These are phyloP conservation scores for Theileria annulata DNA, from an alignment of 169 alveolate species.

Conservation along the genomic window DNA sequence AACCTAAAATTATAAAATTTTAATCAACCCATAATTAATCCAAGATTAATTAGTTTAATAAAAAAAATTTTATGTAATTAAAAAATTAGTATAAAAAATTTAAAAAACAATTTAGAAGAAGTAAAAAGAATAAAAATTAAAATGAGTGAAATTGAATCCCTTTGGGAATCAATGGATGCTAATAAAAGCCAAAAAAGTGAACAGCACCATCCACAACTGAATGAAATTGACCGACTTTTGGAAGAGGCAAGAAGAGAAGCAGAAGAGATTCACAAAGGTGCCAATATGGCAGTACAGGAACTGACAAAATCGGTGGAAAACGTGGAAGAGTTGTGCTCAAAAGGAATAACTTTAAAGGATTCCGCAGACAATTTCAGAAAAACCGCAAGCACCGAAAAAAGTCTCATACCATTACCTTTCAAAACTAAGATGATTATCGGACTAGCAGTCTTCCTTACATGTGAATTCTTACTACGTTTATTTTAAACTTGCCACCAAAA, in stretches of 20 bases:
- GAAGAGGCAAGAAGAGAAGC: slow-evolving; percentile 66
- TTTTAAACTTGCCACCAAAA: background rate
- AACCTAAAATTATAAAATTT: background rate
- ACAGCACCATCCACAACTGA: slow-evolving; percentile 1
- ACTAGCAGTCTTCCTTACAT: slow-evolving; percentile 22
- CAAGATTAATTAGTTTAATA: background rate
- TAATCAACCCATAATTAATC: background rate
- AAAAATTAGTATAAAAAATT: background rate
- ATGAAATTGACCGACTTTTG: slow-evolving; percentile 45
- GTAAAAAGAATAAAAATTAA: slow-evolving; percentile 46
- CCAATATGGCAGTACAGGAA: slow-evolving; percentile 58
- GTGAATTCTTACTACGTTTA: background rate
- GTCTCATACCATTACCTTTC: slow-evolving; percentile 18
- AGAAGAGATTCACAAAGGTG: slow-evolving; percentile 60
- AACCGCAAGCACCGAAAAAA: slow-evolving; percentile 45
- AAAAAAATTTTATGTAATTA: background rate
- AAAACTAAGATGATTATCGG: slow-evolving; percentile 50
- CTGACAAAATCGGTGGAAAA: slow-evolving; percentile 63
- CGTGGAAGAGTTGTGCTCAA: slow-evolving; percentile 42
- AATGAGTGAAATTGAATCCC: slow-evolving; percentile 39
- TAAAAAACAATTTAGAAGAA: slow-evolving; percentile 28
- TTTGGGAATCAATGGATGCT: slow-evolving; percentile 31
- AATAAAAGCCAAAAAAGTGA: slow-evolving; percentile 19
- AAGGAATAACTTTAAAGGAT: slow-evolving; percentile 33
- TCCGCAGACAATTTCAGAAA: slow-evolving; percentile 44